These are phyloP conservation scores for Gynostemma pentaphyllum DNA, from an alignment of 306 rosid genomes.

Conservation along the genomic window DNA sequence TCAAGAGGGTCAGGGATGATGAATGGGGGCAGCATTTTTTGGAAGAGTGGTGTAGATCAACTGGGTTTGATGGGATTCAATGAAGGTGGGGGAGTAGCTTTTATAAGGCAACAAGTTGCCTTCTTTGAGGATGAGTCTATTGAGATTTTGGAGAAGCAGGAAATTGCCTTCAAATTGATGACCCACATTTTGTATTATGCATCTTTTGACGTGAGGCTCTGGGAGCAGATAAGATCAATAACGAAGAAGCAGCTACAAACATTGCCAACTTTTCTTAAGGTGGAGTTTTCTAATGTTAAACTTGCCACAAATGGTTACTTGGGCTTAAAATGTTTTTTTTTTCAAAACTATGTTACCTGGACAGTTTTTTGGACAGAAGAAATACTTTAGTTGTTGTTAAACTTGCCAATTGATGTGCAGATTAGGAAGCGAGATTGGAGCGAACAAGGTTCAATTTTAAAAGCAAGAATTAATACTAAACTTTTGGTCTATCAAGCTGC, in stretches of 20 bases:
- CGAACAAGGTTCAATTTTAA: slow-evolving; percentile 75
- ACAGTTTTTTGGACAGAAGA: background rate
- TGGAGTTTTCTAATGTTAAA: slow-evolving; percentile 15
- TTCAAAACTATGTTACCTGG: background rate
- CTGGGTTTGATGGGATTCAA: slow-evolving; percentile 44
- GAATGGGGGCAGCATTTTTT: slow-evolving; percentile 55
- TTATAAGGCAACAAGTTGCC: slow-evolving; percentile 56
- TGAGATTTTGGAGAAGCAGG: slow-evolving; percentile 84
- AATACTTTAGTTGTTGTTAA: background rate
- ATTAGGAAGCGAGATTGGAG: slow-evolving; percentile 94
- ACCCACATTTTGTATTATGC: slow-evolving; percentile 61
- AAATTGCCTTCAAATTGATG: slow-evolving; percentile 69
- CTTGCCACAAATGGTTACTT: background rate
- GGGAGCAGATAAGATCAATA: slow-evolving; percentile 71
- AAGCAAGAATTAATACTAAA: slow-evolving; percentile 76
- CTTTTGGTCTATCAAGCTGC: slow-evolving; percentile 70
- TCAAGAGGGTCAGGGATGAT: slow-evolving; percentile 39
- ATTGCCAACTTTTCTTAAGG: slow-evolving; percentile 74
- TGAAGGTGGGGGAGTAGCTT: slow-evolving; percentile 43
- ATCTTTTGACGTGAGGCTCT: slow-evolving; percentile 42
- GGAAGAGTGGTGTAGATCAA: slow-evolving; percentile 64
- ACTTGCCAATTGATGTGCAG: slow-evolving; percentile 34
- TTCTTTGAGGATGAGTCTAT: slow-evolving; percentile 86
- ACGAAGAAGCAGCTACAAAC: slow-evolving; percentile 85
- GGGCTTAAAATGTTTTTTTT: background rate